These are phyloP conservation scores for Trypanosoma lewisi DNA, from an alignment of 208 protist species.

Conservation along the genomic window DNA sequence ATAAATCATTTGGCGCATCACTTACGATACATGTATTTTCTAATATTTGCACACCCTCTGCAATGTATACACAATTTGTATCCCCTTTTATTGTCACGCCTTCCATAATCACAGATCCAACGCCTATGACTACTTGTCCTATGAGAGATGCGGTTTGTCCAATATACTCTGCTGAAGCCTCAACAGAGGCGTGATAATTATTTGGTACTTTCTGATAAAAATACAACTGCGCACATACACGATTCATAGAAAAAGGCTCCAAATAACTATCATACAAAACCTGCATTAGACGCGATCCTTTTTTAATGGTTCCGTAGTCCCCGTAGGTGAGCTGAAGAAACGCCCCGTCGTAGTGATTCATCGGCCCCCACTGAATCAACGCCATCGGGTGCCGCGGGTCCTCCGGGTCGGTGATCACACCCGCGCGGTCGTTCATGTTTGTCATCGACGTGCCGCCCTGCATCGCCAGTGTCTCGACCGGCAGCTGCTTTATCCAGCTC, in stretches of 20 bases:
- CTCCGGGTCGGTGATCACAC: conserved; percentile 77
- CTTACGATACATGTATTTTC: conserved; percentile 88
- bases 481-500: conserved; percentile 65
- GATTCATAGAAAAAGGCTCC: conserved; percentile 87
- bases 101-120: conserved; percentile 83
- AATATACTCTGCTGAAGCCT: conserved; percentile 79
- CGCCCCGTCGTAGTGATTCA: conserved; percentile 59
- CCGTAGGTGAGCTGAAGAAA: conserved; percentile 68
- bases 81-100: conserved; percentile 82
- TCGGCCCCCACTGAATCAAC: conserved; percentile 60
- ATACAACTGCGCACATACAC: conserved; percentile 82
- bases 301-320: conserved; percentile 54
- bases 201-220: conserved; percentile 87
- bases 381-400: conserved; percentile 78
- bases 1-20: conserved; percentile 76
- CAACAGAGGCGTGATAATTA: conserved; percentile 82
- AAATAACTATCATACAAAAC: conserved; percentile 89
- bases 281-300: conserved; percentile 79
- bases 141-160: conserved; percentile 79
- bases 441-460: conserved; percentile 69
- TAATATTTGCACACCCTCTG: conserved; percentile 82
- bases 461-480: conserved; percentile 70
- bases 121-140: conserved; percentile 74
- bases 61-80: conserved; percentile 86
- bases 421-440: conserved; percentile 80